Conservation (phyloP, 2,329 filamentous ascomycete species). For the Shiraia bambusicola region DNA sequence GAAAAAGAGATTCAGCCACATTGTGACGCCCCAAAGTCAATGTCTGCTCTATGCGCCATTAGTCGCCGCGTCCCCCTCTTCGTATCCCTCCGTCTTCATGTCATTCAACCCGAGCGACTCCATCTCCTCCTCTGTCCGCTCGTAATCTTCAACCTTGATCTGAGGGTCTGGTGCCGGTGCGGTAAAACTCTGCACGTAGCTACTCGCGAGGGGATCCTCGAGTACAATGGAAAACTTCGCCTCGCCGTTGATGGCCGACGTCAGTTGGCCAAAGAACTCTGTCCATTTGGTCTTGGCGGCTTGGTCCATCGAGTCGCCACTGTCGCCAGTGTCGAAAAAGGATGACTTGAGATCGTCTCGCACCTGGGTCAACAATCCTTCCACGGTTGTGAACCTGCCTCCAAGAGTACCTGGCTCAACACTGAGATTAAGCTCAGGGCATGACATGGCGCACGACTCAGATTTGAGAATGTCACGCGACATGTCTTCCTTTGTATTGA, state of each 20-base stretch:
- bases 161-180: constrained; percentile 81
- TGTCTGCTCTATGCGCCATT: constrained; percentile 18
- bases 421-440: constrained; percentile 80
- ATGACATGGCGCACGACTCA: constrained; percentile 84
- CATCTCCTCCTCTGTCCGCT: constrained; percentile 86
- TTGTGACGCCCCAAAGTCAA: background rate
- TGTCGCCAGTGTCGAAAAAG: constrained; percentile 76
- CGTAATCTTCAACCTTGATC: constrained; percentile 79
- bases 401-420: constrained; percentile 94
- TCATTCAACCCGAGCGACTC: constrained; percentile 88
- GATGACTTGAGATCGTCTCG: constrained; percentile 84
- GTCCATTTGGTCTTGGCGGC: constrained; percentile 73
- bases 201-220: constrained; percentile 85
- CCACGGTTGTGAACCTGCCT: constrained; percentile 94
- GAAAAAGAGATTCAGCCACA: constrained; percentile 19
- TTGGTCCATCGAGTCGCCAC: constrained; percentile 75
- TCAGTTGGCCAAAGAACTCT: constrained; percentile 75
- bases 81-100: constrained; percentile 91
- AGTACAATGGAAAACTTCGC: constrained; percentile 80
- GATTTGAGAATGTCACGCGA: constrained; percentile 94
- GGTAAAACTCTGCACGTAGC: constrained; percentile 85
- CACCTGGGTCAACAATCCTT: constrained; percentile 89
- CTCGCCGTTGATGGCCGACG: constrained; percentile 76
- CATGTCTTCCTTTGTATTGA: constrained; percentile 71
- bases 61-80: constrained; percentile 48